Evolutionary conservation across 2,329 filamentous ascomycete genomes (phyloP).

Genomic region (Thermothelomyces thermophilus): DNA sequence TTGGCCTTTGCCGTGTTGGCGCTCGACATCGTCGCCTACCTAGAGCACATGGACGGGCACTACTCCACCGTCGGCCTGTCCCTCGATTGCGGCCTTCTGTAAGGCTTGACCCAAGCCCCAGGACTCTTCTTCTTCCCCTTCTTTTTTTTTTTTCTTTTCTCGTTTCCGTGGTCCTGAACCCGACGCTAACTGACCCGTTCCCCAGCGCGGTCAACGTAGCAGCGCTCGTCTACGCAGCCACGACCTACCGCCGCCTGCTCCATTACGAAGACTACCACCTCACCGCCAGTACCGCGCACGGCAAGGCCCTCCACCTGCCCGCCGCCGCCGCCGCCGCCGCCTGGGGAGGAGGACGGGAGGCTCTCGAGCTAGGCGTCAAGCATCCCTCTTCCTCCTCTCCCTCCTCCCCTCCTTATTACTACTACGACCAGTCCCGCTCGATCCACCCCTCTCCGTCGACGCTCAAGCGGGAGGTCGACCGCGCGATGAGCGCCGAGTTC

Average conservation of each 20-base stretch:
- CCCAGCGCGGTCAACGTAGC: constrained; percentile 36
- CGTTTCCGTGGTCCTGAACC: not conserved
- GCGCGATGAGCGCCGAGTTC: constrained; percentile 30
- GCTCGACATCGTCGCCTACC: constrained; percentile 47
- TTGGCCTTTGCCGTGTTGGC: constrained; percentile 42
- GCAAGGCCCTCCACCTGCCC: not conserved
- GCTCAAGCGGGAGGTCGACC: constrained; percentile 27
- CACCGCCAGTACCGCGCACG: constrained; percentile 42
- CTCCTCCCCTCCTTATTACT: constrained; percentile 5
- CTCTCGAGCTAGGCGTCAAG: constrained; percentile 7
- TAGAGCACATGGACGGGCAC: constrained; percentile 37
- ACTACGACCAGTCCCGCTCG: constrained; percentile 26
- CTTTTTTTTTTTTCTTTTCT: not conserved
- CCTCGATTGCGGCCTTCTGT: constrained; percentile 45
- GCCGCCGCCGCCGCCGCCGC: not conserved
- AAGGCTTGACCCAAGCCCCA: too few relatives aligned
- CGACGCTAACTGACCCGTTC: constrained; percentile 3
- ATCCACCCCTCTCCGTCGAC: constrained; percentile 24
- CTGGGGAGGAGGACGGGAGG: not conserved
- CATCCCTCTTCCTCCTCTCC: not conserved
- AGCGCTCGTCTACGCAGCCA: constrained; percentile 41
- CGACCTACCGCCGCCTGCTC: constrained; percentile 42
- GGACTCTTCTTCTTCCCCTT: not conserved
- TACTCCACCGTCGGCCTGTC: constrained; percentile 45
- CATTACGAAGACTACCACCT: constrained; percentile 46